A percentile compares a stretch with the other conserved stretches of the same genome.
phyloP scores from a whole-genome alignment of 495 filamentous ascomycete genomes.

The Rostrohypoxylon terebratum region DNA sequence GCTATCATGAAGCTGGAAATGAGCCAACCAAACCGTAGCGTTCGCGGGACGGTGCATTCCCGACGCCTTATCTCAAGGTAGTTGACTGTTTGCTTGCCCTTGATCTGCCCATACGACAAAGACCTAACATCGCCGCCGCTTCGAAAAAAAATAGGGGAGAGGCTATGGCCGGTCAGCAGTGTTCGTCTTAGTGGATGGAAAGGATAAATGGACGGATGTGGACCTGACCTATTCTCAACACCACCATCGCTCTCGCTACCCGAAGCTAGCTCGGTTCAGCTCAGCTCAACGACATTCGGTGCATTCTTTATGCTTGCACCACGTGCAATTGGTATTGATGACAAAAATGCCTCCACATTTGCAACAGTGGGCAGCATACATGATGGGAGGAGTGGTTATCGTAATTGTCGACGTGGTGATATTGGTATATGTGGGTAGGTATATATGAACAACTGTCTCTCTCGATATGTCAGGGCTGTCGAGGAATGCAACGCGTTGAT shows the following conservation, averaged over 20 bases:
- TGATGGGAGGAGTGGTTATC: slow-evolving; percentile 32
- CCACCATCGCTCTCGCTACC: not conserved
- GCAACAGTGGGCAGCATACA: slow-evolving; percentile 61
- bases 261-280: slow-evolving; percentile 21
- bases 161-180: slow-evolving; percentile 21
- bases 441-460: not conserved
- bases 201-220: not conserved
- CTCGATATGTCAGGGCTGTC: slow-evolving; percentile 6
- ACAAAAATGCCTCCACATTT: slow-evolving; percentile 61
- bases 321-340: slow-evolving; percentile 59
- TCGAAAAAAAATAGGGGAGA: slow-evolving; percentile 6
- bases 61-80: slow-evolving; percentile 11
- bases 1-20: slow-evolving; percentile 24
- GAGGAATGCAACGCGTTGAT: slow-evolving; percentile 9
- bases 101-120: slow-evolving; percentile 12
- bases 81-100: slow-evolving; percentile 12
- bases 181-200: not conserved
- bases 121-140: slow-evolving; percentile 5
- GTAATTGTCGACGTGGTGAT: not conserved
- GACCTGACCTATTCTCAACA: not conserved
- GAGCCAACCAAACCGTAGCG: slow-evolving; percentile 16
- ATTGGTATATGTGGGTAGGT: not conserved
- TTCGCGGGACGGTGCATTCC: slow-evolving; percentile 18
- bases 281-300: slow-evolving; percentile 53
- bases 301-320: slow-evolving; percentile 60